Conservation (phyloP, 2,329 filamentous ascomycete species). For the Ophiostoma ulmi region DNA sequence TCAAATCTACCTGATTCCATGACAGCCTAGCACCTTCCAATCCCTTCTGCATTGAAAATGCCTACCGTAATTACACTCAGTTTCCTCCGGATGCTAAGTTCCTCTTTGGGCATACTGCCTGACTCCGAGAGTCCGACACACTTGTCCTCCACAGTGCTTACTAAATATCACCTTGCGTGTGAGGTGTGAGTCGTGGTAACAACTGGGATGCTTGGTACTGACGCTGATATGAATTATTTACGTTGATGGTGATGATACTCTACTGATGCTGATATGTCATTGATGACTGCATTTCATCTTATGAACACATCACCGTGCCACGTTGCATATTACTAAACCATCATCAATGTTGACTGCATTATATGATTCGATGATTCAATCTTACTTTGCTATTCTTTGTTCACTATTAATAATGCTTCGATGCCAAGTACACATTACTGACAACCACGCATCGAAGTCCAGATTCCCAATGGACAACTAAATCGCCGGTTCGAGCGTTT, state of each 20-base stretch:
- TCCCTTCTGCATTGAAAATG: not conserved
- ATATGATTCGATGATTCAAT: not conserved
- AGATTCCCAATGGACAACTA: not conserved
- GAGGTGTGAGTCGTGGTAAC: not conserved
- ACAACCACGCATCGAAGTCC: not conserved
- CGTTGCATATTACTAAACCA: not conserved
- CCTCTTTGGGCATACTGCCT: conserved; percentile 7
- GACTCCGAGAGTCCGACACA: not conserved
- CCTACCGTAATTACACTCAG: not conserved
- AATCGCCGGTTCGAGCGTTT: not conserved
- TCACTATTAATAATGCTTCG: not conserved
- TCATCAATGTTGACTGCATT: not conserved
- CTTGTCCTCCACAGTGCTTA: not conserved
- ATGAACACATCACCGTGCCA: not conserved
- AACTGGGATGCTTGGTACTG: not conserved
- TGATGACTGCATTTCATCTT: not conserved
- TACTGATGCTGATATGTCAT: not conserved
- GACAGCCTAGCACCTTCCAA: conserved; percentile 8
- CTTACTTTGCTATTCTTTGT: not conserved
- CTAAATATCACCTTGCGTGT: not conserved
- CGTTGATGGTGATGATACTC: not conserved
- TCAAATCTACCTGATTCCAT: conserved; percentile 6
- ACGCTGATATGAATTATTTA: not conserved
- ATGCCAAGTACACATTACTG: not conserved
- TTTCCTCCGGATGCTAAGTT: not conserved